Conservation (phyloP, 495 filamentous ascomycete species). For the Daldinia vernicosa region DNA sequence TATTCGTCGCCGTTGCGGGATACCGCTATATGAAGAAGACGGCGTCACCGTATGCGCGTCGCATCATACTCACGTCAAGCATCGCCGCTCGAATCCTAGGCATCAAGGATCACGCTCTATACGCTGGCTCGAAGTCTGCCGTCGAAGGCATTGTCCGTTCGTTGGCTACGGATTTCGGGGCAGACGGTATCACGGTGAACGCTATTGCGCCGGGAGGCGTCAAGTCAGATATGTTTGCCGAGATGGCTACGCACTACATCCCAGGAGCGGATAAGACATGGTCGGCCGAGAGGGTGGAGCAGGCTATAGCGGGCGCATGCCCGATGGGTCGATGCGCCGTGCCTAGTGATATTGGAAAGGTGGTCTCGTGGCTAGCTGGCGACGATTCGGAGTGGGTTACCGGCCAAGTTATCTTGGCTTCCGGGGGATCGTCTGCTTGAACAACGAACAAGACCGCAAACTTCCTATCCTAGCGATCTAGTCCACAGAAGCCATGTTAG, state of each 20-base stretch:
- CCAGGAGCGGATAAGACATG: slow-evolving; percentile 16
- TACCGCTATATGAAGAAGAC: slow-evolving; percentile 19
- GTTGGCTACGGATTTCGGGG: slow-evolving; percentile 19
- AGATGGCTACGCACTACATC: slow-evolving; percentile 19
- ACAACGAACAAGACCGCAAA: neutral
- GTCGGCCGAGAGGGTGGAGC: slow-evolving; percentile 10
- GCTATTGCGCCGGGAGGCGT: slow-evolving; percentile 19
- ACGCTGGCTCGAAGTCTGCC: slow-evolving; percentile 15
- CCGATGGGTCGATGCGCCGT: slow-evolving; percentile 8
- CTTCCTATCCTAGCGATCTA: neutral
- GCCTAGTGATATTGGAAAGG: slow-evolving; percentile 17
- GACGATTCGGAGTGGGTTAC: slow-evolving; percentile 13
- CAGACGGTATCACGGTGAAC: slow-evolving; percentile 16
- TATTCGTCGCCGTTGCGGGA: slow-evolving; percentile 14
- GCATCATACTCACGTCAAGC: slow-evolving; percentile 21
- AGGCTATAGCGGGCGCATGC: neutral
- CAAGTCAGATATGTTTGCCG: slow-evolving; percentile 22
- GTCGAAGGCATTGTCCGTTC: slow-evolving; percentile 21
- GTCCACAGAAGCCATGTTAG: neutral
- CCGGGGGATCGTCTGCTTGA: slow-evolving; percentile 8
- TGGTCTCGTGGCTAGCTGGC: slow-evolving; percentile 11
- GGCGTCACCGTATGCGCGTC: neutral
- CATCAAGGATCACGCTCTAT: slow-evolving; percentile 17
- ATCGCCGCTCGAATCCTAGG: slow-evolving; percentile 18
- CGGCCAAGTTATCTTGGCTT: slow-evolving; percentile 9